phyloP scores from a whole-genome alignment of 2,329 filamentous ascomycete genomes.

The Trichoderma sp. region DNA sequence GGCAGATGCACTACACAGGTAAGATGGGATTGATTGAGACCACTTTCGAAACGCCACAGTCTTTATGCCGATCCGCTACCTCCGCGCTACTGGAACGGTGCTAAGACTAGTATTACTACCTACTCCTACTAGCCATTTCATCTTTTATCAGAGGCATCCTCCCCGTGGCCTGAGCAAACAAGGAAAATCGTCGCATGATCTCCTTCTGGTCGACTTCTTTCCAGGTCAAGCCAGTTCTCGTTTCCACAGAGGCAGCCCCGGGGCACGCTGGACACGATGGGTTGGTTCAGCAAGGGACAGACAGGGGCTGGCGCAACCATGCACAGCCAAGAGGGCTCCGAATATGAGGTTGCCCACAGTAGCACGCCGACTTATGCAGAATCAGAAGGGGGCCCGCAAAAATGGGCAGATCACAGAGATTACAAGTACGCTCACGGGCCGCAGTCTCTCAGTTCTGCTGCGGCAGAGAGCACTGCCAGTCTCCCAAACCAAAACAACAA shows the following conservation, averaged over 20 bases:
- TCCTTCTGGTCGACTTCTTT: not conserved
- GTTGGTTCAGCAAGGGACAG: slow-evolving; percentile 11
- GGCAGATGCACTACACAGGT: not conserved
- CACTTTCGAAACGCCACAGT: slow-evolving; percentile 16
- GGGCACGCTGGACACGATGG: slow-evolving; percentile 4
- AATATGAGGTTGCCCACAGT: slow-evolving; percentile 13
- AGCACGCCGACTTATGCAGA: slow-evolving; percentile 12
- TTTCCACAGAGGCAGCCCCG: slow-evolving; percentile 1
- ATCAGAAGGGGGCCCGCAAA: slow-evolving; percentile 20
- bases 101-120: not conserved
- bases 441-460: not conserved
- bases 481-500: slow-evolving; percentile 6
- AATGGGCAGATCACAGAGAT: slow-evolving; percentile 14
- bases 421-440: slow-evolving; percentile 5
- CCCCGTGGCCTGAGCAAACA: slow-evolving; percentile 11
- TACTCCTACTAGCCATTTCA: not conserved
- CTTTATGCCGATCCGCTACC: slow-evolving; percentile 15
- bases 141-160: slow-evolving; percentile 15
- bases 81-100: slow-evolving; percentile 10
- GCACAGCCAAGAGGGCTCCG: slow-evolving; percentile 18
- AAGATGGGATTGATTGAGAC: not conserved
- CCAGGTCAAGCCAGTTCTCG: slow-evolving; percentile 3
- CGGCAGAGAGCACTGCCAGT: slow-evolving; percentile 5
- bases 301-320: slow-evolving; percentile 17
- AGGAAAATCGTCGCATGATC: slow-evolving; percentile 23